phyloP scores from a whole-genome alignment of 768 basidiomycete species.

The Pisolithus albus region DNA sequence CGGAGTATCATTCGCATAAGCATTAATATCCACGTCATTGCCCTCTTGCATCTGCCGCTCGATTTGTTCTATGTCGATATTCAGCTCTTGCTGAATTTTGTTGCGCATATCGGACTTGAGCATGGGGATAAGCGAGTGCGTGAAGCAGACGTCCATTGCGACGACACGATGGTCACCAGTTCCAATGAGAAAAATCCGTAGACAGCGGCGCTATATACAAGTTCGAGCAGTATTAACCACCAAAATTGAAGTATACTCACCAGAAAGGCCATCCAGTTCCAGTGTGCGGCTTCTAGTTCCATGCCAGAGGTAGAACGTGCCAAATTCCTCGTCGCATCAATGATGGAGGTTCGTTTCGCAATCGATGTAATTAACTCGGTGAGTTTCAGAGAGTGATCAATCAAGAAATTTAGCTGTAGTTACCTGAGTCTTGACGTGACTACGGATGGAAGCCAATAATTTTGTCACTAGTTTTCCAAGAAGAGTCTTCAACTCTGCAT shows the following conservation, averaged over 20 bases:
- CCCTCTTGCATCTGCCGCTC: too few relatives aligned
- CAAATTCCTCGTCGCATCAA: too few relatives aligned
- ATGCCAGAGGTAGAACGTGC: too few relatives aligned
- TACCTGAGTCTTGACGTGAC: background rate
- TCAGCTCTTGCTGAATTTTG: background rate
- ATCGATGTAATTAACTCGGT: background rate
- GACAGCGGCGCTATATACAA: background rate
- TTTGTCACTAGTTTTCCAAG: background rate
- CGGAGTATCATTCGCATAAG: too few relatives aligned
- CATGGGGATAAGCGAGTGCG: background rate
- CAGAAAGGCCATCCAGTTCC: background rate
- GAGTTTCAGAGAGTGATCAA: background rate
- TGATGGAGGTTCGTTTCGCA: too few relatives aligned
- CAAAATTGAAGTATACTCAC: background rate
- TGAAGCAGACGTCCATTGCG: background rate
- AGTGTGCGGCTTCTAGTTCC: background rate
- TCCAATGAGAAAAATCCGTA: background rate
- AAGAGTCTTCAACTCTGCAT: background rate
- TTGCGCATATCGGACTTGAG: background rate
- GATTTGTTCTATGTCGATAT: background rate
- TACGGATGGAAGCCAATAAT: background rate
- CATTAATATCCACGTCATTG: too few relatives aligned
- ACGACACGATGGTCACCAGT: background rate
- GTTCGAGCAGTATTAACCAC: background rate
- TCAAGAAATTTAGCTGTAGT: background rate